Evolutionary conservation across 306 rosid species (phyloP).

Genomic region (Dryas alaskensis): DNA sequence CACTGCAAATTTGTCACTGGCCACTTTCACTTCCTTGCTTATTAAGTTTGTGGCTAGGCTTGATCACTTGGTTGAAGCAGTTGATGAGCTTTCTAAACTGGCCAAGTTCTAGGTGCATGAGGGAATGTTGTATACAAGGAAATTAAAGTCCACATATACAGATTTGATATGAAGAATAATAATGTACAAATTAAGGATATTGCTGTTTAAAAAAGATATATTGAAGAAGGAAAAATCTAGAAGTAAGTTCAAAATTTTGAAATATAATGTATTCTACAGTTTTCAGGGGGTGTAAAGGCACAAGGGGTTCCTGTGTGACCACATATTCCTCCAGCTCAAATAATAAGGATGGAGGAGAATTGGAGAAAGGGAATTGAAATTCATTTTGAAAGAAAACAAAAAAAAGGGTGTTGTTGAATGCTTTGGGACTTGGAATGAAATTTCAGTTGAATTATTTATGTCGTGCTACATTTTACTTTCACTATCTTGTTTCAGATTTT

Average conservation of each 20-base stretch:
- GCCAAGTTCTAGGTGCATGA: conserved; percentile 51
- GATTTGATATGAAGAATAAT: background rate
- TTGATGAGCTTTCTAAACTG: conserved; percentile 58
- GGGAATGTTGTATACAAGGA: background rate
- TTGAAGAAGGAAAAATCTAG: background rate
- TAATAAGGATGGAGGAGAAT: too few species aligned
- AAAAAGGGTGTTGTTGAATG: too few species aligned
- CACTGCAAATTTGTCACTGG: conserved; percentile 57
- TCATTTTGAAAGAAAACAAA: too few species aligned
- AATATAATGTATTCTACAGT: too few species aligned
- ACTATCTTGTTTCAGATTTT: too few species aligned
- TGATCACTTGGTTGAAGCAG: conserved; percentile 68
- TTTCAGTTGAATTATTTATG: too few species aligned
- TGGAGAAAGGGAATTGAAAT: too few species aligned
- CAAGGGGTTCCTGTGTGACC: too few species aligned
- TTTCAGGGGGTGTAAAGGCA: too few species aligned
- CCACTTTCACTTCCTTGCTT: conserved; percentile 59
- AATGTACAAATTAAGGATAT: background rate
- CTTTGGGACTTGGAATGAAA: too few species aligned
- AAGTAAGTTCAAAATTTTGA: background rate
- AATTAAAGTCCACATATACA: background rate
- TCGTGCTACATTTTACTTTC: too few species aligned
- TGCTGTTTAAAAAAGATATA: background rate
- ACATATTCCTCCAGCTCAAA: too few species aligned
- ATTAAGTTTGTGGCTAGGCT: conserved; percentile 76